A percentile compares a stretch with the other conserved stretches of the same genome.
These are phyloP conservation scores for Vicia faba DNA, from an alignment of 306 rosid species.

Conservation along the genomic window DNA sequence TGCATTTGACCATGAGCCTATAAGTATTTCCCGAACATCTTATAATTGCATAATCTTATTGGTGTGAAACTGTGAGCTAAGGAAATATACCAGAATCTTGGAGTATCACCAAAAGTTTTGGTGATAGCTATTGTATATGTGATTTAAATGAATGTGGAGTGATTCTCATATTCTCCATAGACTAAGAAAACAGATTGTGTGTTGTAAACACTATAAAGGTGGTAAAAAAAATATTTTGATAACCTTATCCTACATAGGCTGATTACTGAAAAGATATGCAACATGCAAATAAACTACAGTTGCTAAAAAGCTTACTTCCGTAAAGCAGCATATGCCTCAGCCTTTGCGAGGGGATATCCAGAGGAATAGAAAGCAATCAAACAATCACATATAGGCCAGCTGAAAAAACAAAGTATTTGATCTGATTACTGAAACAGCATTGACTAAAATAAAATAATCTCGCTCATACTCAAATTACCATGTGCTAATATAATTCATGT, in stretches of 20 bases:
- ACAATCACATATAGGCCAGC: slow-evolving; percentile 97
- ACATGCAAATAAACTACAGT: slow-evolving; percentile 35
- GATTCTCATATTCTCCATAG: neutral
- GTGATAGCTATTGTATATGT: neutral
- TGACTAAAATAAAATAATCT: slow-evolving; percentile 28
- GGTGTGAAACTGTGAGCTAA: neutral
- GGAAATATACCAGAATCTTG: neutral
- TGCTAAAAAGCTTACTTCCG: slow-evolving; percentile 73
- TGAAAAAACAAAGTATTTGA: slow-evolving; percentile 51
- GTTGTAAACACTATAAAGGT: neutral
- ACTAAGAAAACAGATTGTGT: neutral
- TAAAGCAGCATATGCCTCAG: slow-evolving; percentile 88
- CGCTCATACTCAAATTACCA: slow-evolving; percentile 2
- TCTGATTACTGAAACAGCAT: slow-evolving; percentile 28
- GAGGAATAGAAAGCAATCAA: slow-evolving; percentile 93
- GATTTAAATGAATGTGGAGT: neutral
- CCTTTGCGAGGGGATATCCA: slow-evolving; percentile 93
- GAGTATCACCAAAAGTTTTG: neutral
- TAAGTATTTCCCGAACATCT: too few species aligned
- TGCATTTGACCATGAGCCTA: too few species aligned
- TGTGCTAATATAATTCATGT: slow-evolving; percentile 18
- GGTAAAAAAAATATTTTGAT: neutral
- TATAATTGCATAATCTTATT: neutral
- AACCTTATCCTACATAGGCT: slow-evolving; percentile 3
- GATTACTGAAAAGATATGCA: slow-evolving; percentile 25